These are phyloP conservation scores for Moelleriella libera DNA, from an alignment of 2,329 filamentous ascomycete genomes.

Conservation along the genomic window DNA sequence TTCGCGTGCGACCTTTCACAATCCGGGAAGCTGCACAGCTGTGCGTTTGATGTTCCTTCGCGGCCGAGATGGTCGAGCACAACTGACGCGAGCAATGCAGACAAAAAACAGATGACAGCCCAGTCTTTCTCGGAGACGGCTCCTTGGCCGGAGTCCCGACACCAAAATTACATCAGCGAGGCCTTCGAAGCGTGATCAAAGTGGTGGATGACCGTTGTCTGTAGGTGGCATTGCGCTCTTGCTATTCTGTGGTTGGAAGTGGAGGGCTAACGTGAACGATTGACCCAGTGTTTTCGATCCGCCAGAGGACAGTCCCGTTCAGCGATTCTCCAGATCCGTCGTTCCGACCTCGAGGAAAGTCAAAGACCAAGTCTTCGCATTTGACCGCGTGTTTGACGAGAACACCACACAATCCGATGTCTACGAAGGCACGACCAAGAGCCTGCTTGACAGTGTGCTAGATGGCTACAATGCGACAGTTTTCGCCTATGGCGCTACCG, in stretches of 20 bases:
- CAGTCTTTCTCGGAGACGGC: conserved; percentile 89
- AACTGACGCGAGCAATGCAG: conserved; percentile 17
- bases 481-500: conserved; percentile 94
- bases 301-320: conserved; percentile 84
- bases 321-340: conserved; percentile 72
- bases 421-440: conserved; percentile 84
- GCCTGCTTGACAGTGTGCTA: conserved; percentile 83
- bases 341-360: conserved; percentile 77
- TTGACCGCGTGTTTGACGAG: conserved; percentile 94
- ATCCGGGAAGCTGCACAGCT: conserved; percentile 93
- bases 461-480: conserved; percentile 98
- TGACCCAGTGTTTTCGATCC: conserved; percentile 77
- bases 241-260: too few species aligned
- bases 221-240: conserved; percentile 37
- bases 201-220: conserved; percentile 92
- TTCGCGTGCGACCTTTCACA: conserved; percentile 58
- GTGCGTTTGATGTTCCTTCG: conserved; percentile 22
- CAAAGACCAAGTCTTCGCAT: conserved; percentile 95
- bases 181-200: conserved; percentile 84
- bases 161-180: conserved; percentile 73
- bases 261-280: too few species aligned
- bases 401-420: conserved; percentile 85
- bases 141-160: conserved; percentile 78
- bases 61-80: neutral
- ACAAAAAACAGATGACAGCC: conserved; percentile 64